Conservation (phyloP, 2,329 filamentous ascomycete species). For the Fusarium sambucinum region DNA sequence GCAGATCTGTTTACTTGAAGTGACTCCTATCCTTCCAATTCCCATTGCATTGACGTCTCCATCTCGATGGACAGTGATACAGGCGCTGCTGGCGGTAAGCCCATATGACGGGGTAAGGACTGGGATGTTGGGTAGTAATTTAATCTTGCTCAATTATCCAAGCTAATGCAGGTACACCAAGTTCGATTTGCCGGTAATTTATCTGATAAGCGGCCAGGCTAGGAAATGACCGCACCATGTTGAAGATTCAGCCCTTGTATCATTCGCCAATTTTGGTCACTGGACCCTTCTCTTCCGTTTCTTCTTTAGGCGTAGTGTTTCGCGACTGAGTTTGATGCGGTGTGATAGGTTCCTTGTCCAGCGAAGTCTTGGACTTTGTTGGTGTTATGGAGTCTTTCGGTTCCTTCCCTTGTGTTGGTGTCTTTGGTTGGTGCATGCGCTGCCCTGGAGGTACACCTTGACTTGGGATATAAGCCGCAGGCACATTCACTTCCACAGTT, state of each 20-base stretch:
- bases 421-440: slow-evolving; percentile 7
- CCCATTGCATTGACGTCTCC: not conserved
- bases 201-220: slow-evolving; percentile 32
- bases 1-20: slow-evolving; percentile 19
- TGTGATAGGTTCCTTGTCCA: slow-evolving; percentile 5
- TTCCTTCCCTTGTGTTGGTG: not conserved
- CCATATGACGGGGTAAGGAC: slow-evolving; percentile 14
- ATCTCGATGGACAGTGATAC: not conserved
- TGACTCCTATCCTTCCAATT: slow-evolving; percentile 18
- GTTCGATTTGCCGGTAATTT: slow-evolving; percentile 32
- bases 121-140: slow-evolving; percentile 29
- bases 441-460: slow-evolving; percentile 26
- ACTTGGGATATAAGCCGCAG: slow-evolving; percentile 55
- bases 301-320: slow-evolving; percentile 11
- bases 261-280: slow-evolving; percentile 18
- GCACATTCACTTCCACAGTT: slow-evolving; percentile 62
- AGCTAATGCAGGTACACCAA: slow-evolving; percentile 40
- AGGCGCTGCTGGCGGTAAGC: not conserved
- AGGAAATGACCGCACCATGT: slow-evolving; percentile 31
- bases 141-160: slow-evolving; percentile 30
- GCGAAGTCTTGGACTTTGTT: not conserved
- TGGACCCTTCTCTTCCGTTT: slow-evolving; percentile 33
- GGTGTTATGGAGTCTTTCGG: not conserved
- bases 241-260: slow-evolving; percentile 10
- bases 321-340: slow-evolving; percentile 11